These are phyloP conservation scores for Pyrenochaeta sp. DNA, from an alignment of 2,329 filamentous ascomycete species.

Conservation along the genomic window DNA sequence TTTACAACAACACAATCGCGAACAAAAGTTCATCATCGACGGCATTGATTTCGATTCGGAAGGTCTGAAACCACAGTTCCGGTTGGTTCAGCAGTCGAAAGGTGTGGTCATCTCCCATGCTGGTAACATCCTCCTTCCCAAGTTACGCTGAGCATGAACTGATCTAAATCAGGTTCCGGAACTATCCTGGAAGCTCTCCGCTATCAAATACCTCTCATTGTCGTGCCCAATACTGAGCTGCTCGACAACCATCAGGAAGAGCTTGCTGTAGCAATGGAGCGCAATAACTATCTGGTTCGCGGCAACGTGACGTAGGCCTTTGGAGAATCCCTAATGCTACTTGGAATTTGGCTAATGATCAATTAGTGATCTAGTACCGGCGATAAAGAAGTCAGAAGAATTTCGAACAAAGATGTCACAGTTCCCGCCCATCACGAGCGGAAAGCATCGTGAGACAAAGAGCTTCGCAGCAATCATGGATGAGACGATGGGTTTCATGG, in stretches of 20 bases:
- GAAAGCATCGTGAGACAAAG: slow-evolving; percentile 46
- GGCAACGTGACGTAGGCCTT: slow-evolving; percentile 70
- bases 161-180: slow-evolving; percentile 74
- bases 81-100: slow-evolving; percentile 60
- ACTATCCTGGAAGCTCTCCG: slow-evolving; percentile 86
- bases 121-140: slow-evolving; percentile 61
- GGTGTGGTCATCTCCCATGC: slow-evolving; percentile 90
- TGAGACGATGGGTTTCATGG: slow-evolving; percentile 45
- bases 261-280: slow-evolving; percentile 78
- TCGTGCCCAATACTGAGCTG: slow-evolving; percentile 84
- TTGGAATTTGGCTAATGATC: background rate
- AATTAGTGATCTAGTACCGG: slow-evolving; percentile 56
- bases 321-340: too few species aligned
- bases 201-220: slow-evolving; percentile 77
- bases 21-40: slow-evolving; percentile 53
- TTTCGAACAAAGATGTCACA: slow-evolving; percentile 42
- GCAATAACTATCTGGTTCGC: slow-evolving; percentile 78
- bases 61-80: slow-evolving; percentile 69
- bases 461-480: slow-evolving; percentile 48
- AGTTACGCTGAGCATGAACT: background rate
- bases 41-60: slow-evolving; percentile 73
- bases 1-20: slow-evolving; percentile 7
- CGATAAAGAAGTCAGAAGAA: slow-evolving; percentile 59
- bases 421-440: slow-evolving; percentile 46
- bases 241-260: slow-evolving; percentile 93